Base-by-base conservation (phyloP, 2,329 filamentous ascomycete genomes). In the Claviceps africana region DNA sequence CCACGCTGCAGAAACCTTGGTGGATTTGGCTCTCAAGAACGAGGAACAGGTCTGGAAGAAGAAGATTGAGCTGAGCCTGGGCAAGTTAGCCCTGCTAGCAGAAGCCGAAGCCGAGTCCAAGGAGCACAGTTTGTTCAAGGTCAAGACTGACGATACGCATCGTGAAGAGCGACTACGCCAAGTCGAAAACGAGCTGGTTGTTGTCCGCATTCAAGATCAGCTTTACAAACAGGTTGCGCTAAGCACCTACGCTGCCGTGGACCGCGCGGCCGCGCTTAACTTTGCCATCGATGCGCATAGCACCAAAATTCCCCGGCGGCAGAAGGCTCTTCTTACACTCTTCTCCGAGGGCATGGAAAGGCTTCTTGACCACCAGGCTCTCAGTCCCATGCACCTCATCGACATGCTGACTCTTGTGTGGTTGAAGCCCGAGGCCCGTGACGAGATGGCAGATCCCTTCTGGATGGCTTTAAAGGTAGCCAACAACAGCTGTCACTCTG, bases 31-130 rank as follows among this genome's bases (percentile, higher is more conserved):
- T 0, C 71, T 83, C 21, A 75, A 76, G 48, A 79, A 81, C 51
- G 90, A 96, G 65, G 78, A 81, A 50, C 85, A 90, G 59, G 70
- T 93, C 4, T 97, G 91, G 91, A 88, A 82, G 69, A 94, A 95
- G 71, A 93, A 94, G 66, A 86, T 95, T 35, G 86, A 97, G 67
- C 72, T 97, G 28, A 95, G 88, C 54, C 75, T 98, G 40, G 86
- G 87, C 37, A 97, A 96, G 67, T 75, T 98, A 47, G 79, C 83
- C 17, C 75, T 82, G 51, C 69, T 96, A 57, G 87, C 87, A 17
- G 79, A 82, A 40, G 73, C 70, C 8, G 66, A 70, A 50, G 62
- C 30, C 7, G 48, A 33, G n/a, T 47, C 51, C 5, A 42, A 54
- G 39, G 25, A 31, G 10, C 48, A 48, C 48, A 62, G 68, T 51